phyloP scores from a whole-genome alignment of 75 land plant genomes.

The Cupressus sempervirens region DNA sequence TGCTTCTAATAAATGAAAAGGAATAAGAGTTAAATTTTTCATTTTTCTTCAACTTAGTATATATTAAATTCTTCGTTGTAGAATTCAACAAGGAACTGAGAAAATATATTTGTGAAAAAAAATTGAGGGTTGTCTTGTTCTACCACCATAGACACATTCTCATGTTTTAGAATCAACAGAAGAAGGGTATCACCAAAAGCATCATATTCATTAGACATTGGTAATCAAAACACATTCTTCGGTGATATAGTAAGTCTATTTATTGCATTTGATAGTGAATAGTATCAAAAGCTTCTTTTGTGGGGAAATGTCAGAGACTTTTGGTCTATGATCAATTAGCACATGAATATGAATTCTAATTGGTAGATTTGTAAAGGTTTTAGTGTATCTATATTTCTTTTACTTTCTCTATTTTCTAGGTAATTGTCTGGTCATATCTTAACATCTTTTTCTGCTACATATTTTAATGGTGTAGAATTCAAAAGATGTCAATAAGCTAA shows the following conservation, averaged over 20 bases:
- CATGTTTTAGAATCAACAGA: slow-evolving; percentile 76
- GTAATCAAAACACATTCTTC: slow-evolving; percentile 22
- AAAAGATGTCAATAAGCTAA: slow-evolving; percentile 30
- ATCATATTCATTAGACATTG: slow-evolving; percentile 25
- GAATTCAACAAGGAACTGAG: slow-evolving; percentile 76
- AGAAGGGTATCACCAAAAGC: slow-evolving; percentile 55
- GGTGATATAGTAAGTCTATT: too few species aligned
- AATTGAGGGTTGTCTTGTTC: slow-evolving; percentile 61
- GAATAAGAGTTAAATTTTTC: neutral
- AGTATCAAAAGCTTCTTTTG: neutral
- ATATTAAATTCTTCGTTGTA: neutral
- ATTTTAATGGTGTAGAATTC: neutral
- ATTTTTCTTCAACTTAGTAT: neutral
- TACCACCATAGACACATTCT: slow-evolving; percentile 78
- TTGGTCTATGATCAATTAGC: neutral
- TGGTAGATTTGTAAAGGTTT: neutral
- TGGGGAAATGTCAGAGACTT: neutral
- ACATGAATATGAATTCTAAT: neutral
- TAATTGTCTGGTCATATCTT: neutral
- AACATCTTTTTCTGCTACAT: neutral
- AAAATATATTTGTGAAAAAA: slow-evolving; percentile 50
- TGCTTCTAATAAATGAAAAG: too few species aligned
- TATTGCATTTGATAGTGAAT: too few species aligned
- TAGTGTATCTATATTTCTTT: neutral
- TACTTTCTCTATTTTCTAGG: neutral